Conservation (phyloP, 2,329 filamentous ascomycete genomes). For the Ceratocystis eucalypticola region DNA sequence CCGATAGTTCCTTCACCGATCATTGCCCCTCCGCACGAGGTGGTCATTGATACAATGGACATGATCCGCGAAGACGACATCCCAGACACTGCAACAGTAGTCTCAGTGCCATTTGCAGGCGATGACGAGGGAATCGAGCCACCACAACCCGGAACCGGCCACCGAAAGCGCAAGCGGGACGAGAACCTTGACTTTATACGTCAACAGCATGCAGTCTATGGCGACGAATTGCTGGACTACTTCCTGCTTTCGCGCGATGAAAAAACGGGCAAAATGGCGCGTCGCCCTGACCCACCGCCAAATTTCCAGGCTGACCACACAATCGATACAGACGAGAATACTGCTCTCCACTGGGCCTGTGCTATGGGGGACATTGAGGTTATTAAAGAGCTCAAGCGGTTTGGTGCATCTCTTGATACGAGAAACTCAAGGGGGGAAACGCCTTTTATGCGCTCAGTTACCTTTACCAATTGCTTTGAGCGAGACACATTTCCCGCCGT, state of each 20-base stretch:
- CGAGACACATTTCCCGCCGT: slow-evolving; percentile 80
- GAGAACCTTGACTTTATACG: slow-evolving; percentile 48
- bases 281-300: slow-evolving; percentile 62
- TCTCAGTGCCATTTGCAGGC: slow-evolving; percentile 70
- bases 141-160: slow-evolving; percentile 26
- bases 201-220: slow-evolving; percentile 79
- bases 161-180: slow-evolving; percentile 63
- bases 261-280: slow-evolving; percentile 42
- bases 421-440: slow-evolving; percentile 69
- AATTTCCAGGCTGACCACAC: slow-evolving; percentile 80
- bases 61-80: slow-evolving; percentile 54
- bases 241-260: slow-evolving; percentile 79
- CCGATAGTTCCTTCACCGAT: slow-evolving; percentile 3
- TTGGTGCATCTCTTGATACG: slow-evolving; percentile 60
- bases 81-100: slow-evolving; percentile 68
- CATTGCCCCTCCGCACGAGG: slow-evolving; percentile 16
- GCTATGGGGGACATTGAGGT: slow-evolving; percentile 95
- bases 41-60: slow-evolving; percentile 24
- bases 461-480: slow-evolving; percentile 95
- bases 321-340: slow-evolving; percentile 90
- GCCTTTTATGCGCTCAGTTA: slow-evolving; percentile 82
- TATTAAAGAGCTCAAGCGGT: slow-evolving; percentile 71
- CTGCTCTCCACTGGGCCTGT: slow-evolving; percentile 90
- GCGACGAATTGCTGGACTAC: slow-evolving; percentile 88
- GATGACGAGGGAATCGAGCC: slow-evolving; percentile 66